These are phyloP conservation scores for Coniochaeta sp. DNA, from an alignment of 2,329 filamentous ascomycete species.

Conservation along the genomic window DNA sequence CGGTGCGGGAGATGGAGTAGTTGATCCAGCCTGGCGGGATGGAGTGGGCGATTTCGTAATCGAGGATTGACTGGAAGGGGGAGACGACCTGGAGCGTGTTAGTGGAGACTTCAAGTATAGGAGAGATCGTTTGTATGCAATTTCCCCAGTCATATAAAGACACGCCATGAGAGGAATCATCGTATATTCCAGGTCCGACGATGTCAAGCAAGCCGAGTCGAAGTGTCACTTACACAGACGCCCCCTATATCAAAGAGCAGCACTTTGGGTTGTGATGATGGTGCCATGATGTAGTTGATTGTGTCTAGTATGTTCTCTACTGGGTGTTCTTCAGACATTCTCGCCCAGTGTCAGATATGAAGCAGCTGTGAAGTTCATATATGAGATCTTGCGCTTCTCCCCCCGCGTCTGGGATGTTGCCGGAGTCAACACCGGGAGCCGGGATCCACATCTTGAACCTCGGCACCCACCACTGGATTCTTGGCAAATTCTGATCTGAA, in stretches of 20 bases:
- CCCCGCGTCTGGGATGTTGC: neutral
- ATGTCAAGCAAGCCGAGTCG: too few relatives aligned
- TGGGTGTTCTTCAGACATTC: slow-evolving; percentile 15
- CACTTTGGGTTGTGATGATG: slow-evolving; percentile 55
- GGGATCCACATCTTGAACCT: slow-evolving; percentile 7
- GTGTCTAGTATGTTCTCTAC: slow-evolving; percentile 23
- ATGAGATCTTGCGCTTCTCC: neutral
- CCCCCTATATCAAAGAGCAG: slow-evolving; percentile 93
- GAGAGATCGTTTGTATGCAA: too few relatives aligned
- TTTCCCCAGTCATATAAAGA: too few relatives aligned
- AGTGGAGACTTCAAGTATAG: slow-evolving; percentile 11
- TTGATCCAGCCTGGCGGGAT: slow-evolving; percentile 91
- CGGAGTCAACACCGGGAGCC: neutral
- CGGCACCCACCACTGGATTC: slow-evolving; percentile 1
- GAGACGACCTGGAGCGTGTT: slow-evolving; percentile 62
- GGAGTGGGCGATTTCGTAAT: slow-evolving; percentile 70
- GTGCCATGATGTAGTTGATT: slow-evolving; percentile 30
- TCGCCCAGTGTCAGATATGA: neutral
- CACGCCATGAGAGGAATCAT: too few relatives aligned
- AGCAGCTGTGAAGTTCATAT: neutral
- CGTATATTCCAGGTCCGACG: too few relatives aligned
- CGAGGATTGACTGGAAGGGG: slow-evolving; percentile 86
- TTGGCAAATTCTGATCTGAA: too few relatives aligned
- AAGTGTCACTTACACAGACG: slow-evolving; percentile 72
- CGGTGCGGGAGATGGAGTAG: slow-evolving; percentile 72